phyloP scores from a whole-genome alignment of 2,329 filamentous ascomycete genomes.

The Pestalotiopsis sp. region DNA sequence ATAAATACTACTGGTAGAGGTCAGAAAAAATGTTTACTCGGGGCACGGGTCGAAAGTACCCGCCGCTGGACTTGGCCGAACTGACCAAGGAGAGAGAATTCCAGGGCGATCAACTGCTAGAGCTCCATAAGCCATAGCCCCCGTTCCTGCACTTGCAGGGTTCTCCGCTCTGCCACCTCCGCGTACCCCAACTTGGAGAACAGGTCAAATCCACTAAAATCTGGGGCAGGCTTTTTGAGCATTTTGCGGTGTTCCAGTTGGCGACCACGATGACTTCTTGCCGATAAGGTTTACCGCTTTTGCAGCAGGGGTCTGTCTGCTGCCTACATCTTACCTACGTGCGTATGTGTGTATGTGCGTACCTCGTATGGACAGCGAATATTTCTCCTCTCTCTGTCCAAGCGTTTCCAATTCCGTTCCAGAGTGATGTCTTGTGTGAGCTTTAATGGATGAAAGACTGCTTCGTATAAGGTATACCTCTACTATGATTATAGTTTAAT shows the following conservation, averaged over 20 bases:
- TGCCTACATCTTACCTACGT: not conserved
- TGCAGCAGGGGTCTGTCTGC: not conserved
- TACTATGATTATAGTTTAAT: not conserved
- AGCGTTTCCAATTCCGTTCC: not conserved
- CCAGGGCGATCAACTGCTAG: not conserved
- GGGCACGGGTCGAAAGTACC: not conserved
- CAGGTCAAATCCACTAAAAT: too few relatives aligned
- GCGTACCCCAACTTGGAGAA: not conserved
- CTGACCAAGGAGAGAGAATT: not conserved
- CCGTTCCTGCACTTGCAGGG: constrained; percentile 11
- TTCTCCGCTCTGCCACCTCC: constrained; percentile 11
- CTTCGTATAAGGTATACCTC: not conserved
- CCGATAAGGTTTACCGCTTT: not conserved
- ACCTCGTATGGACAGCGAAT: too few relatives aligned
- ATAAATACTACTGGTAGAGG: not conserved
- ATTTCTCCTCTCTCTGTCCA: not conserved
- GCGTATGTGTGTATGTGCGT: not conserved
- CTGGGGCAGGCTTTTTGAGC: too few relatives aligned
- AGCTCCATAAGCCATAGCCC: not conserved
- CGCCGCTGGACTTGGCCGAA: not conserved
- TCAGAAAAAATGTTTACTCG: not conserved
- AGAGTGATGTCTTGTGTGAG: not conserved
- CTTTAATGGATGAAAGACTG: not conserved
- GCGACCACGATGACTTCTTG: not conserved
- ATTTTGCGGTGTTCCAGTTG: too few relatives aligned